phyloP scores from a whole-genome alignment of 441 rosid genomes.

The Sinapis alba region DNA sequence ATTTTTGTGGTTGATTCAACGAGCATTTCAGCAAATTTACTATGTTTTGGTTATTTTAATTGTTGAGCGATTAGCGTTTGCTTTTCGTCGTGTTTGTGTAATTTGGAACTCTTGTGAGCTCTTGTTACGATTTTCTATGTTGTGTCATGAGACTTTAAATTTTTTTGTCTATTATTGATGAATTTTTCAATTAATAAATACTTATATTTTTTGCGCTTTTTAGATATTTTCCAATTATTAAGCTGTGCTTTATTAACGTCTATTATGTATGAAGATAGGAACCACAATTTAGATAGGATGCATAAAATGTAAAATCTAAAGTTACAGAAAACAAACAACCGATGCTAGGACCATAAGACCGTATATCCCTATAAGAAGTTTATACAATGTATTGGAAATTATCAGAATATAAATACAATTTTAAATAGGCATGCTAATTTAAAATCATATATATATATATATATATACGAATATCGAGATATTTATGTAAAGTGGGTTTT shows the following conservation, averaged over 20 bases:
- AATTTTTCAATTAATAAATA: constrained; percentile 1
- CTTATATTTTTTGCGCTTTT: neutral
- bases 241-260: neutral
- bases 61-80: constrained; percentile 10
- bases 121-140: constrained; percentile 12
- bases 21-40: constrained; percentile 29
- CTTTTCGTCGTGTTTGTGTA: neutral
- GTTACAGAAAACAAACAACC: neutral
- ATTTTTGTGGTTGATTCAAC: constrained; percentile 34
- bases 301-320: neutral
- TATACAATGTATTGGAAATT: neutral
- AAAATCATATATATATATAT: neutral
- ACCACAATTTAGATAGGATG: neutral
- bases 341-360: neutral
- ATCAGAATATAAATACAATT: neutral
- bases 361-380: neutral
- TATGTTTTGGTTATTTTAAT: constrained; percentile 21
- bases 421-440: neutral
- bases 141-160: constrained; percentile 13
- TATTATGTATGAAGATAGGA: neutral
- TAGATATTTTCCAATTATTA: neutral
- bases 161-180: neutral
- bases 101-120: constrained; percentile 26
- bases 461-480: neutral
- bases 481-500: constrained; percentile 15